Conservation (phyloP, 1,284 basidiomycete genomes). For the Caloboletus firmus region DNA sequence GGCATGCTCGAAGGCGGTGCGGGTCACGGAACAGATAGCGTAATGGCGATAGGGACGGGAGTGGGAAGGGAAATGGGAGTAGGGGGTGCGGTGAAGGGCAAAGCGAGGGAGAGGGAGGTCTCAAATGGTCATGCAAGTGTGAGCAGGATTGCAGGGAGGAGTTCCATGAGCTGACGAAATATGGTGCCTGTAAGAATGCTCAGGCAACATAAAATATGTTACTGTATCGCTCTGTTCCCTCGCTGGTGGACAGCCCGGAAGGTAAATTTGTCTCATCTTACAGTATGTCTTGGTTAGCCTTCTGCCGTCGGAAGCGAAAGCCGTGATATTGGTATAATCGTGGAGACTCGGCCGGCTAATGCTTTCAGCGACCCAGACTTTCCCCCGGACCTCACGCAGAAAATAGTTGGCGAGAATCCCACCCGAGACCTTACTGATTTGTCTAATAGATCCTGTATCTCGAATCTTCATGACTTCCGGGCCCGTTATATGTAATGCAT, state of each 20-base stretch:
- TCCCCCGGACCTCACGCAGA: constrained; percentile 12
- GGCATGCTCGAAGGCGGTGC: constrained; percentile 11
- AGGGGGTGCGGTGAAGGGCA: constrained; percentile 8
- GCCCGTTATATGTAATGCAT: no score
- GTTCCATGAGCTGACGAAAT: constrained; percentile 15
- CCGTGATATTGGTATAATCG: no score
- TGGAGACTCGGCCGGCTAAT: no score
- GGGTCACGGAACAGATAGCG: background rate
- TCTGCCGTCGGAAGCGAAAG: background rate
- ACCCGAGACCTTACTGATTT: no score
- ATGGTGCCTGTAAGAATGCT: background rate
- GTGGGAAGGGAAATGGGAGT: background rate
- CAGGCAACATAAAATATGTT: background rate
- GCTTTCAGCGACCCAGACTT: no score
- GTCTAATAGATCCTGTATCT: no score
- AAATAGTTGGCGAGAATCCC: constrained; percentile 7
- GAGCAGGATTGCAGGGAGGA: constrained; percentile 5
- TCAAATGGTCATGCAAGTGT: background rate
- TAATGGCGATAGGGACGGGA: background rate
- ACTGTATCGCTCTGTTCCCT: background rate
- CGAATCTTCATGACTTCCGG: no score
- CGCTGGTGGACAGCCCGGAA: background rate
- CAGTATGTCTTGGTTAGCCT: background rate
- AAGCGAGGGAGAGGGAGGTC: constrained; percentile 5
- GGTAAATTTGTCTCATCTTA: background rate